Evolutionary conservation across 306 rosid species (phyloP).

Genomic region (Gynostemma pentaphyllum): DNA sequence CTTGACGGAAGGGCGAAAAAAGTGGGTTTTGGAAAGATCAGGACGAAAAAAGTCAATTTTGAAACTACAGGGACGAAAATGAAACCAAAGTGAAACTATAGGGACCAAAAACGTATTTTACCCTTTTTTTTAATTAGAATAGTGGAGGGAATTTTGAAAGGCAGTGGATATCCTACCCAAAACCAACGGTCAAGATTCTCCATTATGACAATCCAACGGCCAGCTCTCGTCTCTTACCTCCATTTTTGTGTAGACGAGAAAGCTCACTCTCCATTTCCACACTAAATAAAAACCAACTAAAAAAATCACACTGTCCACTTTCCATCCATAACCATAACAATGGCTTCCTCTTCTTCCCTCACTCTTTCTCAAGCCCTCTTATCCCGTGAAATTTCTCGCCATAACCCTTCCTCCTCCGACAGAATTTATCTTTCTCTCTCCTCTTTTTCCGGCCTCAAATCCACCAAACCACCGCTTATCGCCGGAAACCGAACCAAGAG

Average conservation of each 20-base stretch:
- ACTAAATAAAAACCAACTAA: slow-evolving; percentile 20
- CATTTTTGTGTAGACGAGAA: slow-evolving; percentile 21
- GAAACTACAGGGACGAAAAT: too few species aligned
- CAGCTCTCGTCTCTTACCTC: slow-evolving; percentile 25
- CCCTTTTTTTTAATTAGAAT: too few species aligned
- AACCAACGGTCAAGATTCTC: slow-evolving; percentile 26
- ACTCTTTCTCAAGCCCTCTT: slow-evolving; percentile 65
- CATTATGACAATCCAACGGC: slow-evolving; percentile 24
- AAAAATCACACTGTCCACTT: slow-evolving; percentile 5
- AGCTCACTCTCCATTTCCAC: slow-evolving; percentile 18
- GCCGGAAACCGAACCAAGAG: slow-evolving; percentile 7
- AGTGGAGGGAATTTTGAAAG: slow-evolving; percentile 25
- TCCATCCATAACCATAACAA: slow-evolving; percentile 16
- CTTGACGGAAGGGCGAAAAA: too few species aligned
- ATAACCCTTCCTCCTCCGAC: slow-evolving; percentile 35
- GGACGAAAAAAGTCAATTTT: too few species aligned
- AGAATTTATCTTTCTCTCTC: slow-evolving; percentile 48
- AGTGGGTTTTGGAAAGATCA: too few species aligned
- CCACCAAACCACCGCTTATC: slow-evolving; percentile 19
- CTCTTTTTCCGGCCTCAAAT: slow-evolving; percentile 52
- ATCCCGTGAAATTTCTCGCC: slow-evolving; percentile 52
- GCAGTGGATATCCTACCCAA: slow-evolving; percentile 38
- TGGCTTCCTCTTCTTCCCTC: slow-evolving; percentile 76
- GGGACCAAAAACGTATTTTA: too few species aligned
- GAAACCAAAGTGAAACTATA: too few species aligned